Conservation (phyloP, 257 asterid genomes). For the Marsdenia floribunda region DNA sequence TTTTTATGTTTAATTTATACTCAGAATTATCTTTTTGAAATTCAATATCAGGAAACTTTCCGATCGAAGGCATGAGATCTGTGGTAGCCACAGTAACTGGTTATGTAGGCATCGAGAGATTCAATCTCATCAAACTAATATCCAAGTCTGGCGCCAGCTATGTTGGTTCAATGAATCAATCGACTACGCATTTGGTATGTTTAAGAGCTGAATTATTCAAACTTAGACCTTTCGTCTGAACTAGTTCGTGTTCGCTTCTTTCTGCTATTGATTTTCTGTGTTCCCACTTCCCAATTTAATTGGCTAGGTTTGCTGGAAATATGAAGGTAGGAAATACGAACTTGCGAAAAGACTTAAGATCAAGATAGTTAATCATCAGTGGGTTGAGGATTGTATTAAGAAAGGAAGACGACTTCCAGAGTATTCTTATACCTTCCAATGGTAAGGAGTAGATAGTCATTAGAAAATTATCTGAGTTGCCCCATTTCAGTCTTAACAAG, state of each 20-base stretch:
- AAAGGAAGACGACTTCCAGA: conserved; percentile 56
- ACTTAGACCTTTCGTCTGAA: neutral
- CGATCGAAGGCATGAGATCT: conserved; percentile 53
- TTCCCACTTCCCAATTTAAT: neutral
- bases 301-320: conserved; percentile 41
- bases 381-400: conserved; percentile 84
- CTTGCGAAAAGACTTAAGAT: conserved; percentile 43
- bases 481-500: neutral
- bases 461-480: neutral
- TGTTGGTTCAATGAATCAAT: conserved; percentile 35
- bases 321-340: conserved; percentile 46
- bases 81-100: conserved; percentile 55
- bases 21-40: neutral
- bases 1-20: neutral
- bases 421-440: conserved; percentile 42
- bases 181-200: conserved; percentile 40
- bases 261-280: neutral
- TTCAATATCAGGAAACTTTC: conserved; percentile 11
- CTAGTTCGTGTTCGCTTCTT: neutral
- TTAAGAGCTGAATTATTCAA: neutral
- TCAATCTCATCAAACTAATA: conserved; percentile 39
- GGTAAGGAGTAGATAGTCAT: conserved; percentile 36
- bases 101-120: conserved; percentile 33
- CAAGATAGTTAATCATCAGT: conserved; percentile 61
- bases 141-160: conserved; percentile 32